Evolutionary conservation across 2,329 filamentous ascomycete genomes (phyloP).

Genomic region (Alternaria sp.): DNA sequence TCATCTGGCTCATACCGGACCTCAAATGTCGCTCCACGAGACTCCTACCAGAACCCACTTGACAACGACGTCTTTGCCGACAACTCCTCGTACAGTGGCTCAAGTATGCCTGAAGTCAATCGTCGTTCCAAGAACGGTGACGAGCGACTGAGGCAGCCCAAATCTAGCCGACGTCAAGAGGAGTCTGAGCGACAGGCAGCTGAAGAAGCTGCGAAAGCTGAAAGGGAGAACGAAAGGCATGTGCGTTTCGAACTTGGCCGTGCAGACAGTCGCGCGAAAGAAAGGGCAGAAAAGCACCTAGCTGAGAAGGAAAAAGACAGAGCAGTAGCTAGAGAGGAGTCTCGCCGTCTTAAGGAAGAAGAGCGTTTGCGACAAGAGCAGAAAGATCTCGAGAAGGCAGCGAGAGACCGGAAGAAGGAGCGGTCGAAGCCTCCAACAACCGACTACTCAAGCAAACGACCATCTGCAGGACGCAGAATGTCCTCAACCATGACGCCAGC

Average conservation of each 20-base stretch:
- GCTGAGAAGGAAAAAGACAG: constrained; percentile 34
- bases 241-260: constrained; percentile 41
- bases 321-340: constrained; percentile 28
- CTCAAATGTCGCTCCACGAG: constrained; percentile 31
- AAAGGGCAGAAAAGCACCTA: constrained; percentile 30
- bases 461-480: constrained; percentile 28
- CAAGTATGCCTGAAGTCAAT: constrained; percentile 31
- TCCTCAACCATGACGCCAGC: constrained; percentile 28
- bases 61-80: constrained; percentile 36
- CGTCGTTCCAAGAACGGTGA: constrained; percentile 34
- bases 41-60: constrained; percentile 21
- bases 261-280: constrained; percentile 28
- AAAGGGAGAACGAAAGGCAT: constrained; percentile 38
- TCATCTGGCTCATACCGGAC: constrained; percentile 33
- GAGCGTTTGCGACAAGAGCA: constrained; percentile 27
- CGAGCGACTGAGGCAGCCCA: constrained; percentile 29
- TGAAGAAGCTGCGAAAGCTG: constrained; percentile 21
- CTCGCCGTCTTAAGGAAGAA: constrained; percentile 26
- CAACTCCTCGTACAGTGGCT: constrained; percentile 31
- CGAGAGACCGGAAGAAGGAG: constrained; percentile 29
- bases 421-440: constrained; percentile 28
- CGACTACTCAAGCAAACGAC: constrained; percentile 25
- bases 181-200: constrained; percentile 31
- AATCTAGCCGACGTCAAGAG: constrained; percentile 35
- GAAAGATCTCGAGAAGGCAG: constrained; percentile 12